Evolutionary conservation across 2,329 filamentous ascomycete genomes (phyloP), one percentile per base, ranked within the genome.

Genomic region (Aspergillus pseudotamarii): DNA sequence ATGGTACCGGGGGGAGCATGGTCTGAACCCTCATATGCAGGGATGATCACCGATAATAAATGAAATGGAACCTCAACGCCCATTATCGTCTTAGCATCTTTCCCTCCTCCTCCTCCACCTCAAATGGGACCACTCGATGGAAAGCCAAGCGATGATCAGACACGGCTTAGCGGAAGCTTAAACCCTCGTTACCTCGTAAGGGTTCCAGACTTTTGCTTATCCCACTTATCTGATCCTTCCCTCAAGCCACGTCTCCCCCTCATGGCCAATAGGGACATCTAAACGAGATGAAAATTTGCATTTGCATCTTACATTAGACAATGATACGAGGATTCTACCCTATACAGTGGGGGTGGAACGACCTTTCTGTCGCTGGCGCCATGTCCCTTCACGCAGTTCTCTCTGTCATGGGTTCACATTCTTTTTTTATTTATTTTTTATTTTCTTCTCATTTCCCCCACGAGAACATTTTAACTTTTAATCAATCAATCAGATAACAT

Each of bases 161-260:
- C 6, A 50, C 32, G 57, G 28, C 57, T 59, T 59, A 59, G 57
- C 57, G 41, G 46, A 59, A 59, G 57, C 57, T 59, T 59, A 34
- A 34, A 34, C 41, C 21, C 30, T 28, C 32, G 30, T 32, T 38
- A 3, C 38, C 38, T 41, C 38, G 38, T 41, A 26, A 32, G 32
- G 23, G 30, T 36, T 54, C 51, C 30, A 50, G 46, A 50, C 11
- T 50, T 14, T 50, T 32, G 56, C 19, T 43, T 41, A 58, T 58
- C 56, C 41, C 56, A 58, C 56, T 58, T 58, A 58, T 58, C 56
- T 48, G 56, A 58, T 58, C 23, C 46, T 30, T 9, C 23, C 23
- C 46, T 50, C 46, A 50, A 16, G 26, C 46, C 46, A 50, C 14
- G 6, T 28, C 45, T 48, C 6, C 6, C 45, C 12, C 45, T 9